A percentile compares a stretch with the other conserved stretches of the same genome.
These are phyloP conservation scores for Solanum verrucosum DNA, from an alignment of 257 asterid genomes.

Conservation along the genomic window DNA sequence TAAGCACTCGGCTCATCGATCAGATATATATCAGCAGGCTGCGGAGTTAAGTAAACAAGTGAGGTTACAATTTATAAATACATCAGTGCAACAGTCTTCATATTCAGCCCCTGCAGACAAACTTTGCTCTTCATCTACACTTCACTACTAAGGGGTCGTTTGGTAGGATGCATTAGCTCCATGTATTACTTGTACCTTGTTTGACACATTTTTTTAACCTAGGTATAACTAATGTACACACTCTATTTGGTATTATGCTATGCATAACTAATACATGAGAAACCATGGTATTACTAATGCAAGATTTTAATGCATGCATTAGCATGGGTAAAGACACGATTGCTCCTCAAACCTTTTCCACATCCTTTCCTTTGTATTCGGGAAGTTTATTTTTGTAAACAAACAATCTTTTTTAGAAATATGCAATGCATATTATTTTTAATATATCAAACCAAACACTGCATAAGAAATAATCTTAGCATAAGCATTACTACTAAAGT, in stretches of 20 bases:
- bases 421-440: neutral
- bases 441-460: neutral
- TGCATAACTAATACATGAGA: neutral
- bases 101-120: neutral
- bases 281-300: neutral
- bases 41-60: slow-evolving; percentile 22
- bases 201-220: neutral
- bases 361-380: neutral
- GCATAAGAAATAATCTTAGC: neutral
- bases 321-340: neutral
- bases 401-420: neutral
- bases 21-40: slow-evolving; percentile 97
- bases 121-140: neutral
- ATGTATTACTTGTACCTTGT: neutral
- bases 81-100: neutral
- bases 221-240: neutral
- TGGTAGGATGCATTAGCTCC: neutral
- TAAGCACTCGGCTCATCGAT: slow-evolving; percentile 98
- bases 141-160: neutral
- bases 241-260: neutral
- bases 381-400: neutral
- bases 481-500: neutral
- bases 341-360: neutral
- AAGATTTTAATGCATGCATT: neutral
- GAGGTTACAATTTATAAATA: neutral